Evolutionary conservation across 75 land plant genomes (phyloP), one percentile per base, ranked within the genome.

Genomic region (Selaginella moellendorffii): DNA sequence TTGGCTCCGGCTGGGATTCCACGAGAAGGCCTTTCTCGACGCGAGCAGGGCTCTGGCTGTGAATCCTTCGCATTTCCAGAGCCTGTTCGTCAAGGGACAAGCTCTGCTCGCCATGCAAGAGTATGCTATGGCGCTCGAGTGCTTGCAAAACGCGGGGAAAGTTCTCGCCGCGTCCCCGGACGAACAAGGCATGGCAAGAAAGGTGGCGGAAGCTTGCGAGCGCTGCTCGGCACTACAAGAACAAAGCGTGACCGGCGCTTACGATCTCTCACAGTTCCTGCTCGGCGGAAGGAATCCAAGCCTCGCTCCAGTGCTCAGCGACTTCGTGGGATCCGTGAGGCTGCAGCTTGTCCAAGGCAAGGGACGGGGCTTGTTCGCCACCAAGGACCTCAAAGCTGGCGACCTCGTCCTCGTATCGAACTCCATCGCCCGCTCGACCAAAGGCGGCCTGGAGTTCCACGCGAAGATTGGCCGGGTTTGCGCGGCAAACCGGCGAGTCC

Each of bases 341-440:
- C 21, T 56, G 19, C 17, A 21, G 5, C 9, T 19, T 19, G 5
- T n/a, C 8, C 23, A 56, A 56, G 59, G 59, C 9, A 56, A 56
- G n/a, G 59, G 59, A 8, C 8, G 59, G 59, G 59, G 59, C 9
- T 56, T 56, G 59, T 56, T 56, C n/a, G 59, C 59, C 5, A 56
- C 59, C 8, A 19, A 56, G 19, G 59, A 56, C 59, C 59, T 56
- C 24, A 56, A 56, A 56, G 19, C 19, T 2, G 59, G 59, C 5
- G 59, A 56, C 9, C 59, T 56, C n/a, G 24, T 56, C 8, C 59
- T 56, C 23, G 21, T 56, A 19, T 56, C 59, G 9, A 56, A 56
- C 24, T 19, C 59, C 59, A 56, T 56, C 24, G n/a, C 59, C 9
- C 8, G 24, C 17, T 19, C 23, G 8, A 9, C 59, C 19, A 36